Evolutionary conservation across 2,329 filamentous ascomycete species (phyloP).

Genomic region (Mycogone perniciosa): DNA sequence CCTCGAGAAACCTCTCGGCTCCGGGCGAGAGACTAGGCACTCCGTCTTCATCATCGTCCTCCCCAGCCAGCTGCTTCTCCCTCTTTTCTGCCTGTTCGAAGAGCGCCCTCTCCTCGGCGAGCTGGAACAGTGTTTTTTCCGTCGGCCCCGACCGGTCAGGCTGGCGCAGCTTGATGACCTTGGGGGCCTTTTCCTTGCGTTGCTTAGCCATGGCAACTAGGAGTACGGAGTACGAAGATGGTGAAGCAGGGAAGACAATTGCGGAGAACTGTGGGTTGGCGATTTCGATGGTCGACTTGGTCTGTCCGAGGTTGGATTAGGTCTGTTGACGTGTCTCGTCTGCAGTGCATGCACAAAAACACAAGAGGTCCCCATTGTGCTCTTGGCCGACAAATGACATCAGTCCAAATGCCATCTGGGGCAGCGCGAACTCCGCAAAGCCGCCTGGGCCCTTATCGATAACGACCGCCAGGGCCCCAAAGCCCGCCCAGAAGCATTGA

Average conservation of each 20-base stretch:
- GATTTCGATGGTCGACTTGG: too few species aligned
- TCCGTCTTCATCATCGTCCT: constrained; percentile 24
- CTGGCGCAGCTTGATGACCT: constrained; percentile 56
- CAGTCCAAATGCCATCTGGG: constrained; percentile 3
- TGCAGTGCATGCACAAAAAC: neutral
- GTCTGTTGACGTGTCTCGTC: too few species aligned
- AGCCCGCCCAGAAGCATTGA: too few species aligned
- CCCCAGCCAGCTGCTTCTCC: constrained; percentile 8
- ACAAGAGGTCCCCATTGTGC: neutral
- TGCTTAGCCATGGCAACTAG: constrained; percentile 39
- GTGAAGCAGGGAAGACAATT: too few species aligned
- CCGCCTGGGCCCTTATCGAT: neutral
- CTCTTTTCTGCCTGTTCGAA: constrained; percentile 24
- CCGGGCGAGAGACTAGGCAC: constrained; percentile 33
- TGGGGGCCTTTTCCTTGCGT: constrained; percentile 42
- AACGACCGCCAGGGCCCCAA: neutral
- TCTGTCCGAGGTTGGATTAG: too few species aligned
- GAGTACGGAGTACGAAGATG: too few species aligned
- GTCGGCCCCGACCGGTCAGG: constrained; percentile 58
- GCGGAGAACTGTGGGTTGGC: too few species aligned
- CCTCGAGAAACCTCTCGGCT: constrained; percentile 48
- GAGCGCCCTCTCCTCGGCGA: constrained; percentile 52
- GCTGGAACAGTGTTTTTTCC: constrained; percentile 64
- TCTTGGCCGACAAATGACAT: constrained; percentile 10
- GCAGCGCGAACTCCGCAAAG: neutral